Percentiles rank a stretch among this genome's conserved stretches.
phyloP scores from a whole-genome alignment of 495 filamentous ascomycete genomes.

The Penicilliopsis zonata region DNA sequence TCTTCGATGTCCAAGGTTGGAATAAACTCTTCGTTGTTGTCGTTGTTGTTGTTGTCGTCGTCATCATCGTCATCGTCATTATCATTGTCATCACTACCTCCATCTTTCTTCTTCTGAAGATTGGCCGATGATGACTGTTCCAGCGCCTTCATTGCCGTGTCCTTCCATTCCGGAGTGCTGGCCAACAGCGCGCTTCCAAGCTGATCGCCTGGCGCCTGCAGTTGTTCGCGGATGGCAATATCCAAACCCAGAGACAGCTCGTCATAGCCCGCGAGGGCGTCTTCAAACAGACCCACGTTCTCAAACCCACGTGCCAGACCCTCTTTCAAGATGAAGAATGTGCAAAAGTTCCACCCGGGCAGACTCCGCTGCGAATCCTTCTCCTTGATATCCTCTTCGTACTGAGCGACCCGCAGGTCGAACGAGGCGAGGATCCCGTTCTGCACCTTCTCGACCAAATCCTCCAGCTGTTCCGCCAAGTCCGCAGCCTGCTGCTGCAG shows the following conservation, averaged over 20 bases:
- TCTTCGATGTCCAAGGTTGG: slow-evolving; percentile 19
- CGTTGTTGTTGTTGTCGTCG: neutral
- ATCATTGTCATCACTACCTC: neutral
- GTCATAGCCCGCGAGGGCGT: slow-evolving; percentile 86
- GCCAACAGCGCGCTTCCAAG: slow-evolving; percentile 55
- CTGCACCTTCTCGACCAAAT: slow-evolving; percentile 79
- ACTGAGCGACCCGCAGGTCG: slow-evolving; percentile 80
- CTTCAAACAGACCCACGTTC: slow-evolving; percentile 89
- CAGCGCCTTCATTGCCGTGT: slow-evolving; percentile 39
- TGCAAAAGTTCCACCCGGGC: slow-evolving; percentile 98
- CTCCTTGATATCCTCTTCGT: slow-evolving; percentile 94
- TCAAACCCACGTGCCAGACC: slow-evolving; percentile 89
- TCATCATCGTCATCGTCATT: slow-evolving; percentile 1
- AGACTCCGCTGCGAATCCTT: slow-evolving; percentile 78
- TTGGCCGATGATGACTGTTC: slow-evolving; percentile 8
- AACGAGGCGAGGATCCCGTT: slow-evolving; percentile 79
- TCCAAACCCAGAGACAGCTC: slow-evolving; percentile 81
- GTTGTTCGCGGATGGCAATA: slow-evolving; percentile 65
- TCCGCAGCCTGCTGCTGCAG: slow-evolving; percentile 45
- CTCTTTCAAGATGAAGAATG: slow-evolving; percentile 95
- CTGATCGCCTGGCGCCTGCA: slow-evolving; percentile 37
- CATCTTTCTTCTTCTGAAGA: slow-evolving; percentile 5
- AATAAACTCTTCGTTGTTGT: slow-evolving; percentile 4
- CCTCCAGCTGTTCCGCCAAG: slow-evolving; percentile 65
- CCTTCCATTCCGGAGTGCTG: slow-evolving; percentile 60